These are phyloP conservation scores for Trametes coccinea DNA, from an alignment of 768 basidiomycete genomes.

Conservation along the genomic window DNA sequence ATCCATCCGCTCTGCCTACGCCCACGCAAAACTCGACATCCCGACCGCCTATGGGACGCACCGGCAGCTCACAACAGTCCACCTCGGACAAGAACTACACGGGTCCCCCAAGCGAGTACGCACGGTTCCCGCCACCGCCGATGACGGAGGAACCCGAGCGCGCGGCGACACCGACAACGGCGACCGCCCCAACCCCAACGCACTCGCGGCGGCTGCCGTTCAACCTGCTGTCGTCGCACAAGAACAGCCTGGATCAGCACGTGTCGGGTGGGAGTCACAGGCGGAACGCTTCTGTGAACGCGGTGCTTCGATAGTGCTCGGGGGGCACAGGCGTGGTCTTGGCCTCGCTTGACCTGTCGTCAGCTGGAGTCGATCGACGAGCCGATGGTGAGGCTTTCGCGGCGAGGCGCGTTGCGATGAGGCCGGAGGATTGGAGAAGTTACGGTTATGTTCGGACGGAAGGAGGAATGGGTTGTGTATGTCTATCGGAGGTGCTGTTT, in stretches of 20 bases:
- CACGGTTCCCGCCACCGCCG: slow-evolving; percentile 72
- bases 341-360: background rate
- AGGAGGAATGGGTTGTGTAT: too few species aligned
- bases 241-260: slow-evolving; percentile 35
- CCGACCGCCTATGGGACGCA: slow-evolving; percentile 43
- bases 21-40: slow-evolving; percentile 36
- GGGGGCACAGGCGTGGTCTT: background rate
- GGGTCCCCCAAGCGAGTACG: slow-evolving; percentile 72
- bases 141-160: slow-evolving; percentile 38
- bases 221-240: slow-evolving; percentile 54
- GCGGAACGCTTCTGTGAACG: slow-evolving; percentile 43
- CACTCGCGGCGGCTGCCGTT: slow-evolving; percentile 61
- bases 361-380: too few species aligned
- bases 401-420: too few species aligned
- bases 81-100: slow-evolving; percentile 39
- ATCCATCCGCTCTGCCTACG: slow-evolving; percentile 28
- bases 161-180: slow-evolving; percentile 47
- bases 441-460: too few species aligned
- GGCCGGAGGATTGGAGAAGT: too few species aligned
- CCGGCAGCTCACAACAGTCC: slow-evolving; percentile 41
- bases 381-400: too few species aligned
- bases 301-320: slow-evolving; percentile 19
- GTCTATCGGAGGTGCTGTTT: background rate
- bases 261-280: slow-evolving; percentile 37
- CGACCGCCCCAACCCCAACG: slow-evolving; percentile 20